Percentiles rank a stretch among this genome's conserved stretches.
Conservation (phyloP, 2,329 filamentous ascomycete genomes). For the Colletotrichum tropicicola region DNA sequence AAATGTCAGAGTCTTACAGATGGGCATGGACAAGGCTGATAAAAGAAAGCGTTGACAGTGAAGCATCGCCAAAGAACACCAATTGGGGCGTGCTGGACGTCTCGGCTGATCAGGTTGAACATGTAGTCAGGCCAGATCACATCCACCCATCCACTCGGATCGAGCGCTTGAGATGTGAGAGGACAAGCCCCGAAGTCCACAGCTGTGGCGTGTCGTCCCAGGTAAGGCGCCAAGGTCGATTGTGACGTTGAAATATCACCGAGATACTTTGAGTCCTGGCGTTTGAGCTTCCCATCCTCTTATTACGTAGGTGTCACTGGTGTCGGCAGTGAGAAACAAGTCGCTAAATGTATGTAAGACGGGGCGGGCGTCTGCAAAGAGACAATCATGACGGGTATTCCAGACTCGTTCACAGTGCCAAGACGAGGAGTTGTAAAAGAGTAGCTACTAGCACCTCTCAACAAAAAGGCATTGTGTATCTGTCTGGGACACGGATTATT, state of each 20-base stretch:
- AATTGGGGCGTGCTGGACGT: neutral
- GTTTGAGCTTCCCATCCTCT: too few relatives aligned
- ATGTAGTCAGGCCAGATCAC: slow-evolving; percentile 7
- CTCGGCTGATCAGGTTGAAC: neutral
- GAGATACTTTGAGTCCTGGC: too few relatives aligned
- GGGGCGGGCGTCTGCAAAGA: too few relatives aligned
- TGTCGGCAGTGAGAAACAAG: neutral
- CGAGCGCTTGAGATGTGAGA: neutral
- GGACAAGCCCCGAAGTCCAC: slow-evolving; percentile 24
- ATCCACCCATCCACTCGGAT: slow-evolving; percentile 1
- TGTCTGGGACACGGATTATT: neutral
- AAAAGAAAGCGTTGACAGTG: slow-evolving; percentile 6
- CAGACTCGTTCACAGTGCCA: neutral
- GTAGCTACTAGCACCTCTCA: neutral
- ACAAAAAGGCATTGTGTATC: neutral
- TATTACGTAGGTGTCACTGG: too few relatives aligned
- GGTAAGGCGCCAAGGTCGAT: neutral
- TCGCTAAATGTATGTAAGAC: neutral
- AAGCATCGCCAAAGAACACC: neutral
- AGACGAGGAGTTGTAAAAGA: neutral
- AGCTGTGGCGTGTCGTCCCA: slow-evolving; percentile 16
- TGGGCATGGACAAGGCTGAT: slow-evolving; percentile 16
- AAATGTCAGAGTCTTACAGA: slow-evolving; percentile 4
- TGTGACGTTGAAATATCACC: neutral
- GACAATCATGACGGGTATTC: neutral